Evolutionary conservation across 345 rosid genomes (phyloP).

Genomic region (Gossypioides kirkii): DNA sequence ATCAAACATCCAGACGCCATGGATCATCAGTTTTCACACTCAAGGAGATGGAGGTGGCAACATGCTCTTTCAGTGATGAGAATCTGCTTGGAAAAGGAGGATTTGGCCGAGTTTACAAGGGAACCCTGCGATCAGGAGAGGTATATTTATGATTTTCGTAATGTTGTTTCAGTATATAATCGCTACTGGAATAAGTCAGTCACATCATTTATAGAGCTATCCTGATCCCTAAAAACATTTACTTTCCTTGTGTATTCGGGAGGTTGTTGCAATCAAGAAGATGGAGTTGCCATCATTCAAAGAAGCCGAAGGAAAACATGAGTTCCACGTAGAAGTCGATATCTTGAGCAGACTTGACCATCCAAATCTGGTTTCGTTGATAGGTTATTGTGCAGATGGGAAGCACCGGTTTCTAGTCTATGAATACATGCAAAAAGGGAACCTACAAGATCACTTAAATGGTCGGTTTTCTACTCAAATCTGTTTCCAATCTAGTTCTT

Average conservation of each 20-base stretch:
- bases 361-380: slow-evolving; percentile 82
- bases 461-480: slow-evolving; percentile 40
- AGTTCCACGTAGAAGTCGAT: slow-evolving; percentile 93
- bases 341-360: slow-evolving; percentile 92
- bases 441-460: slow-evolving; percentile 90
- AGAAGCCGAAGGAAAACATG: slow-evolving; percentile 87
- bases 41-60: slow-evolving; percentile 91
- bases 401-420: slow-evolving; percentile 88
- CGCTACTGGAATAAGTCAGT: neutral
- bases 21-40: slow-evolving; percentile 79
- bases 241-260: slow-evolving; percentile 18
- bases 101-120: slow-evolving; percentile 81
- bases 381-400: slow-evolving; percentile 93
- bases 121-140: slow-evolving; percentile 79
- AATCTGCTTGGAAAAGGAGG: slow-evolving; percentile 85
- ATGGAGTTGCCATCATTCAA: slow-evolving; percentile 82
- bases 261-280: slow-evolving; percentile 97
- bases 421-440: slow-evolving; percentile 85
- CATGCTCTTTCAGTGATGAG: slow-evolving; percentile 63
- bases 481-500: neutral
- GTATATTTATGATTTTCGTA: slow-evolving; percentile 27
- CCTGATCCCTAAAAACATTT: neutral
- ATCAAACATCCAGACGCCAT: slow-evolving; percentile 38
- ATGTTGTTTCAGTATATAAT: neutral
- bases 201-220: no score